These are phyloP conservation scores for Geotrichum candidum DNA, from an alignment of 1,139 yeast genomes.

Conservation along the genomic window DNA sequence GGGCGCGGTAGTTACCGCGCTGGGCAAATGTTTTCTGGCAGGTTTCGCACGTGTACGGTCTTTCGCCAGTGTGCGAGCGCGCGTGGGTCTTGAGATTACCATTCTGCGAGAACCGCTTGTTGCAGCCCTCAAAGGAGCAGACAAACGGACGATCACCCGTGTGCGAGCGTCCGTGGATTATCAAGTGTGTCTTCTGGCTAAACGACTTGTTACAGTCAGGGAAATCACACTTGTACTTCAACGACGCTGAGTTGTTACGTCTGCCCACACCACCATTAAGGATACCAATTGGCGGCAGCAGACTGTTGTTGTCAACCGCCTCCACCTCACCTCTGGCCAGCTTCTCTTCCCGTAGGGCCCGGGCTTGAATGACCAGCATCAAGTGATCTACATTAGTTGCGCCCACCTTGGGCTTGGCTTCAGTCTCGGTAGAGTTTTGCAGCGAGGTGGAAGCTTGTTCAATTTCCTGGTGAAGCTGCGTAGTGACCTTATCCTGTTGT, in stretches of 20 bases:
- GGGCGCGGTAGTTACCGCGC: constrained; percentile 87
- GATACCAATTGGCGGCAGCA: constrained; percentile 59
- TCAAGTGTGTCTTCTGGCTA: constrained; percentile 86
- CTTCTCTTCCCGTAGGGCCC: constrained; percentile 56
- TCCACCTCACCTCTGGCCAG: constrained; percentile 26
- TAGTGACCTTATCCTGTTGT: background rate
- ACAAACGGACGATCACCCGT: constrained; percentile 65
- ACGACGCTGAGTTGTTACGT: constrained; percentile 39
- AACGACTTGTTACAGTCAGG: constrained; percentile 64
- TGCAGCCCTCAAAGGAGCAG: constrained; percentile 56
- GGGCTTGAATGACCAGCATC: constrained; percentile 84
- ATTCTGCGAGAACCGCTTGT: constrained; percentile 82
- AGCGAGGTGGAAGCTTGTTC: constrained; percentile 9
- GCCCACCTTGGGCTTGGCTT: constrained; percentile 59
- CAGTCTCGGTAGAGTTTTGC: background rate
- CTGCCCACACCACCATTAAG: constrained; percentile 82
- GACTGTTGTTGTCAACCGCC: constrained; percentile 30
- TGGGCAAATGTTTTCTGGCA: constrained; percentile 76
- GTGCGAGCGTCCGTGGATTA: constrained; percentile 81
- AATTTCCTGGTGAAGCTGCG: constrained; percentile 8
- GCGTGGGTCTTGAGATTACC: constrained; percentile 84
- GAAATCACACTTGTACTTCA: constrained; percentile 59
- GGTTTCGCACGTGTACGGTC: constrained; percentile 70
- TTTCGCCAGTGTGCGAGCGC: constrained; percentile 81
- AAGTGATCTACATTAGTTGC: constrained; percentile 85